Base-by-base conservation (phyloP, 73 alveolate species). In the Halteria grandinella region DNA sequence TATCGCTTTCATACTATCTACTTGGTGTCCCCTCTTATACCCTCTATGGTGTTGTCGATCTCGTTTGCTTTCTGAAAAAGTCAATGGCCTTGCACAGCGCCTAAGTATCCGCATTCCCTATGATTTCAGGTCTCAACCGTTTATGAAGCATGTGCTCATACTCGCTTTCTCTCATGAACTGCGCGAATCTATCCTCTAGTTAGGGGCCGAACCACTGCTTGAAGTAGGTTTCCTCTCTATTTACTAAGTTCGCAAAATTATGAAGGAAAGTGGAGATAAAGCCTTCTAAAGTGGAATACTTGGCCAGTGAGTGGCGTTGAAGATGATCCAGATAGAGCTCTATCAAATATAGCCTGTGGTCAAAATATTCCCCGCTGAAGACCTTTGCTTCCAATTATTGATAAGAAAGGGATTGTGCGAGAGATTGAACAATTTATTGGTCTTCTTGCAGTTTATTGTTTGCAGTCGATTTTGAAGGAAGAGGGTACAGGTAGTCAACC, bases 321-420 rank as follows among this genome's bases (percentile, higher is more conserved):
- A 66, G 40, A 66, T 57, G 32, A 44, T 66, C 80, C 1, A 44
- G 33, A 66, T 66, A 47, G 10, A 36, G 29, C 25, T 66, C 80
- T 23, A 66, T 47, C 32, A 66, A 27, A 28, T 66, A 66, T 7
- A 66, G 37, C 52, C 80, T 66, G 29, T 66, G 63, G 47, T 66
- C 80, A 25, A 66, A 66, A 27, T 66, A 66, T 25, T 66, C 80
- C 1, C 47, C 80, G n/a, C n/a, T n/a, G n/a, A n/a, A n/a, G n/a
- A n/a, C n/a, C n/a, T n/a, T n/a, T n/a, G n/a, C n/a, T n/a, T n/a
- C n/a, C n/a, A n/a, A n/a, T n/a, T n/a, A n/a, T n/a, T n/a, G n/a
- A n/a, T n/a, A n/a, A n/a, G n/a, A n/a, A n/a, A n/a, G n/a, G n/a
- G n/a, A n/a, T n/a, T n/a, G n/a, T n/a, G n/a, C n/a, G n/a, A n/a